Evolutionary conservation across 2,329 filamentous ascomycete species (phyloP).

Genomic region (Didymellaceae sp.): DNA sequence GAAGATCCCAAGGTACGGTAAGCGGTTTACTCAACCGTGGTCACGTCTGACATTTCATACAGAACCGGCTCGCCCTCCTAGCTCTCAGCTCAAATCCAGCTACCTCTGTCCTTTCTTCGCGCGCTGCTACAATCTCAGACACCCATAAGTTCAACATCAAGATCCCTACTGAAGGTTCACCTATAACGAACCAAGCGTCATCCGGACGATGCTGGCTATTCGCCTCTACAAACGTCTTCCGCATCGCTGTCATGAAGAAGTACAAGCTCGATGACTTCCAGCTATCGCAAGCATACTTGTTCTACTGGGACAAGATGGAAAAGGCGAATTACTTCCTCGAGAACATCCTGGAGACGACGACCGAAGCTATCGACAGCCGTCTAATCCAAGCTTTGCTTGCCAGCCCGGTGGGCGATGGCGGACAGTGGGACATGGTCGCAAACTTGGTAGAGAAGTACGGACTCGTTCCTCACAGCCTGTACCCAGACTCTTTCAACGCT

Average conservation of each 20-base stretch:
- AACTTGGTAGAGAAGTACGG: conserved; percentile 89
- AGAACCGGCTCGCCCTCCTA: conserved; percentile 75
- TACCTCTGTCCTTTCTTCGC: conserved; percentile 69
- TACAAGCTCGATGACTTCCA: conserved; percentile 80
- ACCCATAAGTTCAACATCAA: conserved; percentile 83
- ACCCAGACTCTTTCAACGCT: conserved; percentile 83
- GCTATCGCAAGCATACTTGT: conserved; percentile 85
- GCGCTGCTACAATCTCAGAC: conserved; percentile 68
- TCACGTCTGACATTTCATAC: neutral
- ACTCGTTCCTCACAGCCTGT: conserved; percentile 80
- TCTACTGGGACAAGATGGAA: conserved; percentile 94
- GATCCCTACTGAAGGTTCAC: conserved; percentile 80
- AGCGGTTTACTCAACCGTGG: neutral
- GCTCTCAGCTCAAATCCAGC: conserved; percentile 74
- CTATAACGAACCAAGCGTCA: conserved; percentile 82
- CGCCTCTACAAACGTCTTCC: conserved; percentile 88
- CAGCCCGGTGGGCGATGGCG: conserved; percentile 77
- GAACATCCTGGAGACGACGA: conserved; percentile 76
- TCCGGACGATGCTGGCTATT: conserved; percentile 93
- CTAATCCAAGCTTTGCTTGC: conserved; percentile 73
- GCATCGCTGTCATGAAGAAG: conserved; percentile 84
- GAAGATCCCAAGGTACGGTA: conserved; percentile 66
- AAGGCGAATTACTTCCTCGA: conserved; percentile 91
- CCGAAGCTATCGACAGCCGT: conserved; percentile 73
- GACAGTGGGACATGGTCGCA: conserved; percentile 91